Evolutionary conservation across 306 rosid species (phyloP), one percentile per base, ranked within the genome.

Genomic region (Elaeagnus macrophylla): DNA sequence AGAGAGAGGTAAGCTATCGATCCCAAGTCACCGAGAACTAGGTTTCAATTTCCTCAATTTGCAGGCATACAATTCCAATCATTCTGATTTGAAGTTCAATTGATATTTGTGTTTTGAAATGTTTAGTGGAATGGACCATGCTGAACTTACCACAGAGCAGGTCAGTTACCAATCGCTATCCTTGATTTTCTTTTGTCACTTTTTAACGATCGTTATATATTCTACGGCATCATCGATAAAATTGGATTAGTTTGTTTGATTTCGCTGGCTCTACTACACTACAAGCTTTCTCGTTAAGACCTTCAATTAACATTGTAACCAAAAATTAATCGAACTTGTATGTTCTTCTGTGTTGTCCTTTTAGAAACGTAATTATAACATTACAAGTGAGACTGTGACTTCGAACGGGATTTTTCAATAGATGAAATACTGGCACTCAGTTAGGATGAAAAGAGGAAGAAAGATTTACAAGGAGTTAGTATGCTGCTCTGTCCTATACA

Each of bases 121-220:
- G 69, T 61, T 61, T 51, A 67, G 42, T 43, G 53, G 44, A 56
- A 83, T 81, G 81, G 91, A 91, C 66, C 93, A 79, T 14, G 89
- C 85, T 50, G 96, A 81, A 74, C 81, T 86, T 64, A 72, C 79
- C 83, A 67, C 84, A 35, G 96, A 91, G 54, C 89, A 86, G 95
- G 97, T 86, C 68, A 13, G 70, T 49, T 69, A 68, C 77, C 58
- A 3, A 10, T 32, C 56, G 17, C 68, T 19, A 13, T 17, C 6
- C 36, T 32, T 60, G n/a, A 17, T 56, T 42, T 37, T 39, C 18
- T 18, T 41, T 7, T 20, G 5, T 8, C 2, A 9, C n/a, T 1
- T 39, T 13, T 36, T 18, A 44, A 45, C 25, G 8, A 10, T 63
- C 36, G 10, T 51, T 13, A 8, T 36, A 16, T 14, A n/a, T 1